Evolutionary conservation across 108 stramenopile genomes (phyloP), one percentile per base, ranked within the genome.

Genomic region (Epipyxis sp.): DNA sequence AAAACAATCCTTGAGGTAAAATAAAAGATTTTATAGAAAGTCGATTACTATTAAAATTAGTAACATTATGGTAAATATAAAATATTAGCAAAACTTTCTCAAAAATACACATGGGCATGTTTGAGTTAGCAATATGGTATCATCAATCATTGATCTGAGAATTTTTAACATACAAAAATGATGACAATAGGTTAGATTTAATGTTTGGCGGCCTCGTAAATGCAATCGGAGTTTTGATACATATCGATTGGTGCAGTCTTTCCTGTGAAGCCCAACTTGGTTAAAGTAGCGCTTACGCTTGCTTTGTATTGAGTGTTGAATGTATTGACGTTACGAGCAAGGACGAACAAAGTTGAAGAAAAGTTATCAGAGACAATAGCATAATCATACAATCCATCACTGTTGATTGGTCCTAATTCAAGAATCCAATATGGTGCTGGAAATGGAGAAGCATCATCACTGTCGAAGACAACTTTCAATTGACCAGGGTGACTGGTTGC

Each of bases 371-470:
- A 40, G 65, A 68, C 65, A 40, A 68, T 68, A 25, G 65, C 29
- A 20, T 37, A 68, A 37, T 68, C 65, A 25, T 40, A 41, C 20
- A 20, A n/a, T n/a, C n/a, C 20, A 25, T 57, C 25, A 20, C 16
- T 37, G 40, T 68, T 68, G 20, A 68, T 25, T 37, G 65, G 65
- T 16, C 65, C 65, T 37, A 68, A 41, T 68, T 37, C 20, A 68
- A 68, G 65, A 68, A 68, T 41, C 65, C 65, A 68, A 25, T 68
- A 68, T 16, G 65, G 65, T 13, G 65, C 65, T 16, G 39, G 39
- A 20, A 41, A 40, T 16, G 65, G 40, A 40, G 65, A 68, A 16
- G 40, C 65, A 57, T 57, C 54, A 57, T 16, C 16, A 25, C 39
- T 40, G 65, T 68, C 65, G 65, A 68, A 68, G 20, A 37, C 20